Percentiles rank a stretch among this genome's conserved stretches.
These are phyloP conservation scores for Fonsecaea pedrosoi DNA, from an alignment of 2,329 filamentous ascomycete genomes.

Conservation along the genomic window DNA sequence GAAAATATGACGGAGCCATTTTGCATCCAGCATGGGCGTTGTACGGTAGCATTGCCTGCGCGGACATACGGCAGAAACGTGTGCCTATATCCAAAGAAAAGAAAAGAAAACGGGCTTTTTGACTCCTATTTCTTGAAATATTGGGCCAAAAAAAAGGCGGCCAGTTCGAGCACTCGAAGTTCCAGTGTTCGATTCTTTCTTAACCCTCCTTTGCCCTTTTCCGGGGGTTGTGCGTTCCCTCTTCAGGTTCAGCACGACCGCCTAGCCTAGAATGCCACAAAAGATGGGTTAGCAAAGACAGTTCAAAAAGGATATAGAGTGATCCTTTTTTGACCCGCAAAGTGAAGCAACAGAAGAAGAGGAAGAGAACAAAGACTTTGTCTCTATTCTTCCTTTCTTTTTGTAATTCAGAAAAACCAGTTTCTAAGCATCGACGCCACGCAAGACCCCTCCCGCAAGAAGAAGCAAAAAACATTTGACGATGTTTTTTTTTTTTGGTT, in stretches of 20 bases:
- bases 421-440: conserved; percentile 42
- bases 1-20: not conserved
- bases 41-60: not conserved
- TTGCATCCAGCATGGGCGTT: conserved; percentile 27
- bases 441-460: conserved; percentile 1
- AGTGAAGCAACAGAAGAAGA: not conserved
- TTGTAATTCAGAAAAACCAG: conserved; percentile 38
- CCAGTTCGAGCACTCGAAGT: not conserved
- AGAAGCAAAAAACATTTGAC: conserved; percentile 36
- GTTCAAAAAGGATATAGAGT: too few relatives aligned
- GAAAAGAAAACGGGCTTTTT: not conserved
- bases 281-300: too few relatives aligned
- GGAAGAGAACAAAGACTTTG: not conserved
- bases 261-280: too few relatives aligned
- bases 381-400: not conserved
- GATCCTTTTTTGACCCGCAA: too few relatives aligned
- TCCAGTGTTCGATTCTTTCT: not conserved
- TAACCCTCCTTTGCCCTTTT: too few relatives aligned
- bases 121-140: not conserved
- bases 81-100: not conserved
- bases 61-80: not conserved
- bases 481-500: conserved; percentile 29
- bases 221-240: too few relatives aligned
- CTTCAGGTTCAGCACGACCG: too few relatives aligned
- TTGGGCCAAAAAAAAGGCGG: not conserved